Base-by-base conservation (phyloP, 2,329 filamentous ascomycete species). In the Colletotrichum gloeosporioides region DNA sequence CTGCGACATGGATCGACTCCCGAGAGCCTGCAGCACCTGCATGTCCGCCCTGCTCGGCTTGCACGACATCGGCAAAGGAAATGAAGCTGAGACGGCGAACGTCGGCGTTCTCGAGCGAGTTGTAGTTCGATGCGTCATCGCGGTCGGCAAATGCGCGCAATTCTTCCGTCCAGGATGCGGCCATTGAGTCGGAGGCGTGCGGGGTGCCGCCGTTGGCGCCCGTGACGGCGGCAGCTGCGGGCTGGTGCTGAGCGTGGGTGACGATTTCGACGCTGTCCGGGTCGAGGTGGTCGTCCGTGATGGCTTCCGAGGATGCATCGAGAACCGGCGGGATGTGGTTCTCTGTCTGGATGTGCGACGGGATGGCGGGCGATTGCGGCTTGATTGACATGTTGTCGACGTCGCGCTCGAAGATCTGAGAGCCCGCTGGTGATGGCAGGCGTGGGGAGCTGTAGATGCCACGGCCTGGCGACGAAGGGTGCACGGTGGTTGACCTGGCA, bases 11-110 rank as follows among this genome's bases (percentile, higher is more conserved):
- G 73, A 95, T 89, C 71, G 93, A 93, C 76, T 96, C 94, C 78
- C 93, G 89, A 79, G 90, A 93, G 63, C 90, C 89, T 49, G 85
- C 83, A 69, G 83, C 84, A 12, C 71, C 75, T 22, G 88, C 87
- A 39, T 88, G 87, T 75, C 92, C 90, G 34, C 91, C 92, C 80
- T 96, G 95, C 83, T 97, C 95, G 39, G 93, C 91, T 83, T 98
- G 95, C 55, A 99, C 95, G 12, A 99, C 95, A 81, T 99, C 96
- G 77, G 96, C 96, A 85, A 99, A 99, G 9, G 96, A 98, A 82
- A 99, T 98, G 86, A 99, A 99, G 83, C 95, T 97, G 77, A 99
- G 87, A 27, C 96, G 92, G 62, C 95, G 93, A 22, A 98, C 91
- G 81, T 98, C 96, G 63, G 92, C 90, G 53, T 90, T 91, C 81